Base-by-base conservation (phyloP, 1,284 basidiomycete species). In the Trametes hirsuta region DNA sequence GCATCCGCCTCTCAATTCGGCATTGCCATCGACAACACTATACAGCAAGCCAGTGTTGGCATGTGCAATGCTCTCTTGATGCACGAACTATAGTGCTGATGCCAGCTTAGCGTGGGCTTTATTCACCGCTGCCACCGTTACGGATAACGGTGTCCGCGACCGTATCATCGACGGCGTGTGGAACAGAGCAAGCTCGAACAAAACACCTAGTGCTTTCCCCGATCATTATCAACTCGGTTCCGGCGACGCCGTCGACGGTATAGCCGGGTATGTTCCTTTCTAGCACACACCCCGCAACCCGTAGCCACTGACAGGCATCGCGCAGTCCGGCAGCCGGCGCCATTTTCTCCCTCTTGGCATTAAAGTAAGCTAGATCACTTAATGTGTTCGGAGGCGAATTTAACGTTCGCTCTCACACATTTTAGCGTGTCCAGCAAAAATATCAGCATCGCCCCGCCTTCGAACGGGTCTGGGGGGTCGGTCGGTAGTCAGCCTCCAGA, bases 91-190 rank as follows among this genome's bases (percentile, higher is more conserved):
- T 18, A 18, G 18, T 18, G 18, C 18, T 18, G 18, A 18, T 18
- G 18, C 18, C 18, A 18, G 18, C 18, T 1, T 18, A 18, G 18
- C 18, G 18, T 18, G 18, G 18, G 18, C 18, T 18, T 18, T 68
- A 37, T 68, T 69, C 58, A 63, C 69, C 1, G 67, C 71, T 2
- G 68, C 69, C 2, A 66, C 64, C 8, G 53, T 59, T 15, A 58
- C 55, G 14, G 67, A 70, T 47, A 36, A 42, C 6, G 53, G 47
- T 39, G 59, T 71, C 14, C 67, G 67, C 25, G 52, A 70, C 46
- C 21, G 39, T 11, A 37, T 73, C 10, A 64, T 73, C n/a, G 24
- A 53, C 1, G 57, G 63, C 11, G 62, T 68, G 1, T 70, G 68
- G 69, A 50, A 50, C 24, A 66, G 64, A 25, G 65, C 65, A 1